Evolutionary conservation across 1,284 basidiomycete species (phyloP), one percentile per base, ranked within the genome.

Genomic region (Rugiboletus extremiorientalis): DNA sequence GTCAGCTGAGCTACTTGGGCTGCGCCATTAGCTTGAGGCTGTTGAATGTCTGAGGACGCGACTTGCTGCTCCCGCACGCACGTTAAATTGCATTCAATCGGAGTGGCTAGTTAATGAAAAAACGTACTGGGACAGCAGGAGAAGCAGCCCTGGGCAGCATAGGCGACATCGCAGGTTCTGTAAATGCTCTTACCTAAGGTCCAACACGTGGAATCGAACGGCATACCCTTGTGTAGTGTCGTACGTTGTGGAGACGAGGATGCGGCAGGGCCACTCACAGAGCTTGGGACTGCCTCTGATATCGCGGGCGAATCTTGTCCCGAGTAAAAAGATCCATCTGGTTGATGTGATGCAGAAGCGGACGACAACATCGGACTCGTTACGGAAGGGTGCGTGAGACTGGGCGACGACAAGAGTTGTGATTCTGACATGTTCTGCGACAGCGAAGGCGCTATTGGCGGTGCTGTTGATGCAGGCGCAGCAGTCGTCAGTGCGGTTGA

Each of bases 351-450:
- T 51, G 77, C 82, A 52, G 90, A 90, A 25, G 89, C 84, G 27
- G 89, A 88, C 12, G 90, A 89, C 45, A 91, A 67, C 76, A 91
- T 84, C 1, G 90, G 88, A 63, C 89, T 91, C 57, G 88, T 88
- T 48, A 88, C 78, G 7, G 90, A 91, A 42, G 84, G 86, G 70
- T 91, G 89, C 22, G 90, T 91, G 54, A 91, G 72, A 69, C 90
- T 91, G 31, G 89, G 90, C 16, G 90, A 91, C 1, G 88, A 84
- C 25, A 83, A 72, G 28, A 78, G 71, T 45, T 77, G 75, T 53
- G 83, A 80, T 48, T 86, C 84, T 52, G 73, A 62, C 52, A 73
- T 62, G 48, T 75, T 66, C 58, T 78, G 74, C 44, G 77, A 69
- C 48, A 73, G 63, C 47, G 79, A 73, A 37, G 76, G 65, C 51